Evolutionary conservation across 2,329 filamentous ascomycete species (phyloP), one percentile per base, ranked within the genome.

Genomic region (Ceratocystis harringtonii): DNA sequence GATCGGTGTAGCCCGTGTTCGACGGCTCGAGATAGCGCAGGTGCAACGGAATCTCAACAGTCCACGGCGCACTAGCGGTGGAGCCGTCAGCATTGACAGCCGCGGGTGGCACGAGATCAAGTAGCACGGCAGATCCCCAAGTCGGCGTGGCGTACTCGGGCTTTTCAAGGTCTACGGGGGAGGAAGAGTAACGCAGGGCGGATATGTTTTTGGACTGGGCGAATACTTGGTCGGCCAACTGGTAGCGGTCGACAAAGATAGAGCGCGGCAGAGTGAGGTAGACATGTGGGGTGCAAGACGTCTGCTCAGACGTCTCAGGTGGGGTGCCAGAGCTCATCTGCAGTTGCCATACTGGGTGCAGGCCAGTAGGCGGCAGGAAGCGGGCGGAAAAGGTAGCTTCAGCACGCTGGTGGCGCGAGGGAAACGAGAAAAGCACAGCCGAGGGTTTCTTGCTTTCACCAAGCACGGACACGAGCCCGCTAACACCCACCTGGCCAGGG

Each of bases 191-290:
- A 57, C 81, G 84, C 50, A 95, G 76, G 1, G 82, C 78, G 1
- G 80, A 78, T 22, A 96, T 80, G 71, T 95, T 90, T 71, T 95
- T 90, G 0, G 90, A 92, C 2, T 83, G 75, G 36, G 95, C 80
- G 75, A 95, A 94, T 4, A 96, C 79, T 0, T 81, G 75, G 73
- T 92, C 89, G 28, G 78, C 79, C 68, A 96, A 81, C 74, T 95
- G 90, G 75, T 96, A 95, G 71, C 86, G 86, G 77, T 97, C 92
- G 48, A 88, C 84, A 75, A 97, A 96, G 68, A 96, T 79, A 61
- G 80, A 76, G 30, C 86, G 88, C 0, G 92, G 92, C 2, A 96
- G 82, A 0, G 90, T 95, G 30, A 96, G 76, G 74, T 95, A 90
- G 10, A 88, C 82, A 75, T 96, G 86, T 0, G 92, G 78, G 17